Base-by-base conservation (phyloP, 2,329 filamentous ascomycete species). In the Xylaria sp. region DNA sequence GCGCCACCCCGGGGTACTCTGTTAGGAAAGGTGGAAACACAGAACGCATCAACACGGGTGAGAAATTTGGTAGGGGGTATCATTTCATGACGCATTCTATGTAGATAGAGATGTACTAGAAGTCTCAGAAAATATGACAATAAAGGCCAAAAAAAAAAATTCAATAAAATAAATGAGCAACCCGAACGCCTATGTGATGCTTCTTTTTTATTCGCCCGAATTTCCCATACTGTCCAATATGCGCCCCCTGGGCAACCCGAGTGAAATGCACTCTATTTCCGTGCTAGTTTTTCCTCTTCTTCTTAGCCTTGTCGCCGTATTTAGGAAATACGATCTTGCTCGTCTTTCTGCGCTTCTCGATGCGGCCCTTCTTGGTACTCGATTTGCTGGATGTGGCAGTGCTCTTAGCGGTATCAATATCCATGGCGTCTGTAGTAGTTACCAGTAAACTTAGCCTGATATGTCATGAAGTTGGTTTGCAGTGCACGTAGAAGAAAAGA, bases 291-390 rank as follows among this genome's bases (percentile, higher is more conserved):
- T 72, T 75, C 67, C 70, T 72, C 76, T 80, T 83, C 71, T 79
- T 61, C 67, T 77, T 77, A 57, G 76, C 78, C 67, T 79, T 80
- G 61, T 86, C 82, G 64, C 82, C 82, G 72, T 84, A 87, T 71
- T 82, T 87, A 56, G 81, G 80, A 65, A 89, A 89, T 21, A 87
- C 84, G 63, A 89, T 88, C 63, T 80, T 80, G 42, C 82, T 85
- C 75, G 83, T 86, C 67, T 77, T 79, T 69, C 78, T 82, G 72
- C 82, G 81, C 80, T 88, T 89, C 75, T 83, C 80, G 57, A 87
- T 78, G 69, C 83, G 82, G 37, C 65, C 63, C 73, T 81, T 83
- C 77, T 82, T 86, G 65, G 76, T 74, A 38, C 68, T 75, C 21
- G 76, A 70, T 61, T 71, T 73, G 57, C 63, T 74, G 14, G 77